Evolutionary conservation across 164 flowering plant species (phyloP), one percentile per base, ranked within the genome.

Genomic region (Vitis labrusca): DNA sequence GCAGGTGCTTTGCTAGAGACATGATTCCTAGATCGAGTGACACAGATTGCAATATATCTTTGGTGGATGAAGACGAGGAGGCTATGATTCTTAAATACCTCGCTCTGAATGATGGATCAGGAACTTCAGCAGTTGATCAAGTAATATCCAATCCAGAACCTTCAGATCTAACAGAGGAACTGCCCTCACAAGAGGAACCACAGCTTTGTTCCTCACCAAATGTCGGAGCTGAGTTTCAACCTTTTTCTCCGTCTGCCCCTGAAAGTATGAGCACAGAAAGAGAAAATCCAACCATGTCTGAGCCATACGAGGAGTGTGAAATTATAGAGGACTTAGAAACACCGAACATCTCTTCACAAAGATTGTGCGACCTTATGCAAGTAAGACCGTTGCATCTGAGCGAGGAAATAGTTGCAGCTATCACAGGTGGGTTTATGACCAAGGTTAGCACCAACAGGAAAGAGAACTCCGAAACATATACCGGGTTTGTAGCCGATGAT

Each of bases 1-100:
- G 65, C 86, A 83, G 86, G 63, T 71, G 80, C 52, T 75, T 83
- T 71, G 73, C 75, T 8, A 71, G 66, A 32, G 66, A 77, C 37
- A 63, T 27, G 50, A 71, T 52, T 70, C 72, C 71, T 56, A 60
- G 8, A 30, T 59, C 71, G 12, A 68, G 23, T n/a, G 67, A 66
- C 51, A 75, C 58, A 7, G 63, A 63, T 14, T 70, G 77, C 72
- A 60, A 58, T n/a, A 29, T 81, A 30, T 76, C 75, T 8, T 62
- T 78, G 10, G 82, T 79, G 15, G 63, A 65, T 12, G 76, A 77
- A 13, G 63, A 74, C n/a, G 80, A 70, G 29, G 77, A 80, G 7
- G 44, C 44, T 37, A 37, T 37, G 44, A 37, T 37, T 37, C 44
- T 37, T 37, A 37, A 37, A 37, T 37, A 37, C 44, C 44, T 37